Percentiles rank a stretch among this genome's conserved stretches.
phyloP scores from a whole-genome alignment of 345 rosid genomes.

The Clausena lansium region DNA sequence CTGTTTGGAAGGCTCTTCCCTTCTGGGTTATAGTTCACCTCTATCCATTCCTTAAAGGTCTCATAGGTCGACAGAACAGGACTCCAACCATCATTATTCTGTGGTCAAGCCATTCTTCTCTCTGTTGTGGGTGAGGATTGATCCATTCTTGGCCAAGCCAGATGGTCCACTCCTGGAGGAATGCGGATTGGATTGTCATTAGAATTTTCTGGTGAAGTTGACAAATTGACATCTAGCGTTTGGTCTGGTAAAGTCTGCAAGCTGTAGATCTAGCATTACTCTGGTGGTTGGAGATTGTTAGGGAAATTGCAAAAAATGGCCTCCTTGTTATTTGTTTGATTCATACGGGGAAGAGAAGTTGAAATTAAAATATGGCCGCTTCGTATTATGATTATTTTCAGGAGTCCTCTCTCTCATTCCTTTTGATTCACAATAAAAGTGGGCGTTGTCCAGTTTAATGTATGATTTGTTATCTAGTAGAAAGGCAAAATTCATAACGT shows the following conservation, averaged over 20 bases:
- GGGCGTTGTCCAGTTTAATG: not conserved
- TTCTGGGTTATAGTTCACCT: conserved; percentile 71
- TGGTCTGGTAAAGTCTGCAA: conserved; percentile 6
- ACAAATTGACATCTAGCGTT: not conserved
- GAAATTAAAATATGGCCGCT: not conserved
- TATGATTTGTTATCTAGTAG: not conserved
- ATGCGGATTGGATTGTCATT: conserved; percentile 68
- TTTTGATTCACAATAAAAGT: conserved; percentile 11
- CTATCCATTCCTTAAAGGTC: conserved; percentile 67
- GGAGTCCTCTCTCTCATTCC: not conserved
- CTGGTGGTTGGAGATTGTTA: not conserved
- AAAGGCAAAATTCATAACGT: not conserved
- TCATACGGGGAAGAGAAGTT: conserved; percentile 2
- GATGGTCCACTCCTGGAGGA: conserved; percentile 53
- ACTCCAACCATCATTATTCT: conserved; percentile 65
- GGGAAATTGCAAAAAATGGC: not conserved
- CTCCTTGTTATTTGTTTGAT: conserved; percentile 15
- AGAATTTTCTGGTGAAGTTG: conserved; percentile 2
- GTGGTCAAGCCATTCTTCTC: conserved; percentile 76
- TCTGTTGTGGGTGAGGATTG: conserved; percentile 60
- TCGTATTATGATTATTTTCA: not conserved
- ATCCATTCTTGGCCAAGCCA: conserved; percentile 54
- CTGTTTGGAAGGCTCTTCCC: conserved; percentile 62
- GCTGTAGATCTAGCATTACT: conserved; percentile 4
- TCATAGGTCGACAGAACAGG: conserved; percentile 53